These are phyloP conservation scores for Boletellus ananas DNA, from an alignment of 768 basidiomycete genomes.

Conservation along the genomic window DNA sequence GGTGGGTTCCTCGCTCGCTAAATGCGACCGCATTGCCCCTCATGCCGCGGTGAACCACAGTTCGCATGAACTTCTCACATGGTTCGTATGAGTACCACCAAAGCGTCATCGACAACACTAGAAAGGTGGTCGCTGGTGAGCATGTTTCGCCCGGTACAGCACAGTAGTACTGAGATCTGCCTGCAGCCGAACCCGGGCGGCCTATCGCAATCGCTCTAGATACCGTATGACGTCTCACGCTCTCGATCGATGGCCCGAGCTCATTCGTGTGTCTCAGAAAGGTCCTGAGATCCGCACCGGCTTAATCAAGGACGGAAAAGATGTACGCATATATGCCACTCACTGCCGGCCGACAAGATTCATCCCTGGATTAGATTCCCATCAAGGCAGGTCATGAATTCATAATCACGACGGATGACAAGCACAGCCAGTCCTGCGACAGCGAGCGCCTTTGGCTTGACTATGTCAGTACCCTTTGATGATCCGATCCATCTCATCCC, in stretches of 20 bases:
- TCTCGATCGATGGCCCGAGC: neutral
- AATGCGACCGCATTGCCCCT: neutral
- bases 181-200: conserved; percentile 61
- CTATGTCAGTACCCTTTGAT: conserved; percentile 60
- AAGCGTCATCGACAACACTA: conserved; percentile 96
- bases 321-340: conserved; percentile 53
- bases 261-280: conserved; percentile 56
- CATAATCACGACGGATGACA: conserved; percentile 78
- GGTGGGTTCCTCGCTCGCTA: conserved; percentile 50
- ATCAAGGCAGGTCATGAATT: conserved; percentile 94
- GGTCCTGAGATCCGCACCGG: conserved; percentile 99
- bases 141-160: neutral
- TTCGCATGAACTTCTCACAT: conserved; percentile 99
- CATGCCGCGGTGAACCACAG: conserved; percentile 38
- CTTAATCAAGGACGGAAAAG: conserved; percentile 78
- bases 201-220: conserved; percentile 97
- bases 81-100: conserved; percentile 98
- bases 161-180: conserved; percentile 2
- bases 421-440: conserved; percentile 75
- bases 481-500: neutral
- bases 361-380: conserved; percentile 50
- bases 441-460: conserved; percentile 88
- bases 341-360: neutral
- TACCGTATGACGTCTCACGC: conserved; percentile 56
- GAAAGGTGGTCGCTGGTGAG: conserved; percentile 77